These are phyloP conservation scores for Ogataea hybrid DNA, from an alignment of 1,139 yeast species.

Conservation along the genomic window DNA sequence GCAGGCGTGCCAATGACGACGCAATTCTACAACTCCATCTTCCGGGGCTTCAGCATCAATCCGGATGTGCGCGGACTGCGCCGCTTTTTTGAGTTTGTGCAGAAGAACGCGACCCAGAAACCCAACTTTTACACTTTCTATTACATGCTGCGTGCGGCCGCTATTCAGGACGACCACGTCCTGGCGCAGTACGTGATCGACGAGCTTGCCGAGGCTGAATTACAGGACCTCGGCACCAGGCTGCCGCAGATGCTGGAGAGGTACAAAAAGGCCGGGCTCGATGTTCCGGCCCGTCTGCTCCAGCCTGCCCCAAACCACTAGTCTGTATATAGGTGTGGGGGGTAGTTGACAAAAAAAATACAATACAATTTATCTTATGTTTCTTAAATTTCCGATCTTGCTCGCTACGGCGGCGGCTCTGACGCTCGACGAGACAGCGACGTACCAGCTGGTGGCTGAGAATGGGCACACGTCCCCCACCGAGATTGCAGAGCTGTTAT, in stretches of 20 bases:
- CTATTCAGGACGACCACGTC: slow-evolving; percentile 16
- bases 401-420: neutral
- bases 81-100: slow-evolving; percentile 22
- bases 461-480: neutral
- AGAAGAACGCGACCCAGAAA: slow-evolving; percentile 23
- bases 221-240: slow-evolving; percentile 35
- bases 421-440: neutral
- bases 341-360: no score
- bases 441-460: neutral
- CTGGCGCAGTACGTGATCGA: slow-evolving; percentile 23
- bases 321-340: neutral
- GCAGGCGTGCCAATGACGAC: slow-evolving; percentile 39
- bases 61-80: slow-evolving; percentile 20
- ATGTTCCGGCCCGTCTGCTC: slow-evolving; percentile 9
- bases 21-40: slow-evolving; percentile 59
- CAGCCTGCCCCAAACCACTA: neutral
- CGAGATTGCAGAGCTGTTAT: slow-evolving; percentile 1
- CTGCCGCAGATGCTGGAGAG: slow-evolving; percentile 35
- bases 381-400: neutral
- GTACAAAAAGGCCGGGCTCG: slow-evolving; percentile 6
- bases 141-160: slow-evolving; percentile 49
- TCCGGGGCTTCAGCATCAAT: slow-evolving; percentile 43
- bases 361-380: neutral
- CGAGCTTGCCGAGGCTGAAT: slow-evolving; percentile 22
- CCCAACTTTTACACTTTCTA: slow-evolving; percentile 61